phyloP scores from a whole-genome alignment of 148 eudicot species.

The Polygonum aviculare region DNA sequence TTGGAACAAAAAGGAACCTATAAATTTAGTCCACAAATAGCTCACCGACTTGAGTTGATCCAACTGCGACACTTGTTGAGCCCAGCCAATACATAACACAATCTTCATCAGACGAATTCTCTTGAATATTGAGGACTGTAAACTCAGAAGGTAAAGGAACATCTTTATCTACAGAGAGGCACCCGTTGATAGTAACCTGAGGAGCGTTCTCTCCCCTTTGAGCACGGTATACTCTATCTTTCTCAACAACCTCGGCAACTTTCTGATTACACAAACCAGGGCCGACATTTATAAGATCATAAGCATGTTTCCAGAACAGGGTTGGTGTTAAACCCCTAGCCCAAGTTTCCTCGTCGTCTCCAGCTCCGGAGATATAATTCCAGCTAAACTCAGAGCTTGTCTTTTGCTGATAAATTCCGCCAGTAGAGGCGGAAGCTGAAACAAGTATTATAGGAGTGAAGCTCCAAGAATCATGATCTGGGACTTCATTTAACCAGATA shows the following conservation, averaged over 20 bases:
- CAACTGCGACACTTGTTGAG: conserved; percentile 58
- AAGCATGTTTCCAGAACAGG: conserved; percentile 77
- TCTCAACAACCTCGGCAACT: conserved; percentile 80
- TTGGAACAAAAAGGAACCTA: neutral
- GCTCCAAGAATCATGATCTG: conserved; percentile 83
- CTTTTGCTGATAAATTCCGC: conserved; percentile 38
- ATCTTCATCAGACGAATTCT: conserved; percentile 18
- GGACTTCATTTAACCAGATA: conserved; percentile 95
- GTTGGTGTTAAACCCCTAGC: conserved; percentile 72
- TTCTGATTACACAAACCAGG: conserved; percentile 81
- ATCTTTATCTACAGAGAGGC: conserved; percentile 16
- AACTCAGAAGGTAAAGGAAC: conserved; percentile 20
- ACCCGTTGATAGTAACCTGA: conserved; percentile 42
- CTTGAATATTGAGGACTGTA: conserved; percentile 11
- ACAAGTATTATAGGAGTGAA: conserved; percentile 88
- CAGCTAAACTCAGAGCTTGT: conserved; percentile 85
- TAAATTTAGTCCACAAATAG: neutral
- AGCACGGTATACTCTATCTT: conserved; percentile 66
- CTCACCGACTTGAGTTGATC: conserved; percentile 56
- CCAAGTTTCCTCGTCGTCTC: conserved; percentile 99
- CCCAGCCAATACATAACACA: conserved; percentile 54
- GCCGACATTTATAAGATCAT: conserved; percentile 64
- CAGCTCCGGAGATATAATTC: conserved; percentile 94
- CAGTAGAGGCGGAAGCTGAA: conserved; percentile 62
- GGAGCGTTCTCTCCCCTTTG: conserved; percentile 88